Evolutionary conservation across 2,329 filamentous ascomycete genomes (phyloP).

Genomic region (Epichloe sibirici): DNA sequence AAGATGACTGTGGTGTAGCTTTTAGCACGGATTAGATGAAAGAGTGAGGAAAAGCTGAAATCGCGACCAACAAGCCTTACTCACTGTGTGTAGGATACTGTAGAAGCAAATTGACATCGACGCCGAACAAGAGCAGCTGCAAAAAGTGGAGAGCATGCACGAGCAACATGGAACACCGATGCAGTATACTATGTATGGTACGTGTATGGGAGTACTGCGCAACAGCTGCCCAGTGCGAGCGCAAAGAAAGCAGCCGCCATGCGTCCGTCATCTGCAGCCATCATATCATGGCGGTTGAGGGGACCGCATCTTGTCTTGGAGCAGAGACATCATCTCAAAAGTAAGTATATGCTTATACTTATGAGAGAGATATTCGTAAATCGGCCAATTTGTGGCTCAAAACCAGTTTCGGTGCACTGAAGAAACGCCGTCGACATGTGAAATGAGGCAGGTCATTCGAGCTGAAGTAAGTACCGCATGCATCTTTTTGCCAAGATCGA

Average conservation of each 20-base stretch:
- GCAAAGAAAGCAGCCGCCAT: neutral
- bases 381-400: too few relatives aligned
- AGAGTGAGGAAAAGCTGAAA: neutral
- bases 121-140: too few relatives aligned
- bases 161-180: neutral
- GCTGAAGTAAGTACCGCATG: too few relatives aligned
- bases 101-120: too few relatives aligned
- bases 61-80: neutral
- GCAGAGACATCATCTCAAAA: neutral
- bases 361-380: too few relatives aligned
- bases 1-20: neutral
- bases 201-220: neutral
- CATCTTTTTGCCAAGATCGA: too few relatives aligned
- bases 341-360: too few relatives aligned
- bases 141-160: neutral
- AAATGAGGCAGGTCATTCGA: too few relatives aligned
- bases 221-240: neutral
- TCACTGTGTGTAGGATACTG: neutral
- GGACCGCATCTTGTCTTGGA: neutral
- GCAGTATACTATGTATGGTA: neutral
- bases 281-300: neutral
- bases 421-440: too few relatives aligned
- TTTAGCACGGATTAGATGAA: neutral
- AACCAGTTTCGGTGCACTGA: too few relatives aligned
- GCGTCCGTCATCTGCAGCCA: neutral